Evolutionary conservation across 2,329 filamentous ascomycete species (phyloP).

Genomic region (Dactylellina sp.): DNA sequence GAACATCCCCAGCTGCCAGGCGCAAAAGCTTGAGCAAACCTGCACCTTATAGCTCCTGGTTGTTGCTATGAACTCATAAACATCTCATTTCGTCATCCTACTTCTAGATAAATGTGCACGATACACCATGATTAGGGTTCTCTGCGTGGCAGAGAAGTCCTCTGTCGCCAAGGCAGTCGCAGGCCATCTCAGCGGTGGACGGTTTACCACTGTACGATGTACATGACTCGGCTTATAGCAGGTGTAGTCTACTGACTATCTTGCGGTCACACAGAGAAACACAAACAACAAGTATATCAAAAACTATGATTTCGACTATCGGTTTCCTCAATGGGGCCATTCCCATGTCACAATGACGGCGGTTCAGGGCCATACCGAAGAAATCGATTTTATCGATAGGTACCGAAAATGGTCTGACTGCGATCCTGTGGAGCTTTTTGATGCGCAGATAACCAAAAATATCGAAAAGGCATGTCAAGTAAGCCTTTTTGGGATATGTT

Average conservation of each 20-base stretch:
- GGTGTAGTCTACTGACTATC: conserved; percentile 1
- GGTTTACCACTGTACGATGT: conserved; percentile 74
- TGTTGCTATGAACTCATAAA: too few species aligned
- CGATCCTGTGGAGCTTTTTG: conserved; percentile 81
- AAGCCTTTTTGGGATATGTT: neutral
- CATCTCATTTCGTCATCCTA: too few species aligned
- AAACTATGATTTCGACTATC: conserved; percentile 92
- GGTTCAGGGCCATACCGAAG: conserved; percentile 87
- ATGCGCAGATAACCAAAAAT: conserved; percentile 77
- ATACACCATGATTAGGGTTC: conserved; percentile 65
- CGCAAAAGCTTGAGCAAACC: neutral
- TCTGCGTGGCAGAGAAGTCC: conserved; percentile 87
- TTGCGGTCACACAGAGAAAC: conserved; percentile 69
- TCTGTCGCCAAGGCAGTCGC: conserved; percentile 96
- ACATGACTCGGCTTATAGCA: conserved; percentile 18
- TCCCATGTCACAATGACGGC: conserved; percentile 94
- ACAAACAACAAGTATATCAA: conserved; percentile 84
- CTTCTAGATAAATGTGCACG: neutral
- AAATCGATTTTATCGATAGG: conserved; percentile 78
- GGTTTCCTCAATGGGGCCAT: conserved; percentile 84
- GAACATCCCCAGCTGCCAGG: neutral
- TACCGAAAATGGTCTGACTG: conserved; percentile 86
- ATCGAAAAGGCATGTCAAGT: conserved; percentile 72
- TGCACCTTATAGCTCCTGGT: too few species aligned
- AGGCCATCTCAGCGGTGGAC: conserved; percentile 84